Conservation (phyloP, 169 alveolate genomes). For the Prorocentrum cordatum region DNA sequence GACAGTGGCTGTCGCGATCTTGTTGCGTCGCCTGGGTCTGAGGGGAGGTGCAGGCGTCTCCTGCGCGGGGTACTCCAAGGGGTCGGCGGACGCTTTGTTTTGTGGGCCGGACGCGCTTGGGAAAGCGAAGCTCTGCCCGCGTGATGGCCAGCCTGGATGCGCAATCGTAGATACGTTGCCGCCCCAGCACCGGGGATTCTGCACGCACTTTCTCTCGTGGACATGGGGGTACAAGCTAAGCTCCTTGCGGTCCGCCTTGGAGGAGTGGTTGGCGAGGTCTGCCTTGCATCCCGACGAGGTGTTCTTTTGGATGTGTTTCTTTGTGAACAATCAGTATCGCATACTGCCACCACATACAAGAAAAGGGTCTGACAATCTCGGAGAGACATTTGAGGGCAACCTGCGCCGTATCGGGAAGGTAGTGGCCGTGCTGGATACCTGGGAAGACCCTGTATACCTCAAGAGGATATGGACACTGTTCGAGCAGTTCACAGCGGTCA, state of each 20-base stretch:
- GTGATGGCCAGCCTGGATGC: conserved; percentile 1
- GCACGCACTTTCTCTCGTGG: conserved; percentile 16
- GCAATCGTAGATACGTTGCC: conserved; percentile 12
- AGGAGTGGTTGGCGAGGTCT: background rate
- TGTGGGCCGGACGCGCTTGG: background rate
- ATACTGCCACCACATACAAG: background rate
- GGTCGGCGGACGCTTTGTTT: background rate
- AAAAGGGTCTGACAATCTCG: background rate
- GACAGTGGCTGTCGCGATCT: too few species aligned
- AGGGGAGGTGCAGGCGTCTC: too few species aligned
- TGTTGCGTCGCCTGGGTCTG: too few species aligned
- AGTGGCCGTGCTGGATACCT: conserved; percentile 22
- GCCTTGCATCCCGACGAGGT: background rate
- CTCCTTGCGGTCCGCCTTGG: background rate
- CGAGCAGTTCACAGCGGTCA: conserved; percentile 18
- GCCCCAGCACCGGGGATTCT: background rate
- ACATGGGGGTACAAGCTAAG: background rate
- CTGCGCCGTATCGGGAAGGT: conserved; percentile 4
- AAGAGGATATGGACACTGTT: conserved; percentile 4
- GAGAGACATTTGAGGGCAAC: background rate
- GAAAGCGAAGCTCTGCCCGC: background rate
- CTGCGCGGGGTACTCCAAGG: too few species aligned
- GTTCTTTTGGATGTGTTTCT: conserved; percentile 7
- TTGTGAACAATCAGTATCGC: conserved; percentile 18
- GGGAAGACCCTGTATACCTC: conserved; percentile 4